Evolutionary conservation across 805 yeast species (phyloP).

Genomic region (Ogataea pignaliae): DNA sequence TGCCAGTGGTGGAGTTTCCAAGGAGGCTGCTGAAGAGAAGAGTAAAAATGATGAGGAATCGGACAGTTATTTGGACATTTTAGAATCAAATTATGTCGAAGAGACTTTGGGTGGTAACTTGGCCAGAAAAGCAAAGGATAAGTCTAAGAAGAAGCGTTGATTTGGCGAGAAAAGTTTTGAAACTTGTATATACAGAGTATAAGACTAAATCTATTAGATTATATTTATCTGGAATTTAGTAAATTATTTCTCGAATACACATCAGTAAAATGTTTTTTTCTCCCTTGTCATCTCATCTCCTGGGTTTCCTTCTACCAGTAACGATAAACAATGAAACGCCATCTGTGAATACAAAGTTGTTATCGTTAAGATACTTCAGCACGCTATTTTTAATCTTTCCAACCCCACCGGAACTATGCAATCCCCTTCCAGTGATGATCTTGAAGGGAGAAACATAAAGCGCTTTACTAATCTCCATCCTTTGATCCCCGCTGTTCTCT

Average conservation of each 20-base stretch:
- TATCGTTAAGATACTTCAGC: slow-evolving; percentile 31
- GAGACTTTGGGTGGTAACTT: slow-evolving; percentile 33
- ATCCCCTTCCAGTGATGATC: slow-evolving; percentile 66
- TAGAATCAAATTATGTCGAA: slow-evolving; percentile 43
- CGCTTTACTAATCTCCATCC: slow-evolving; percentile 31
- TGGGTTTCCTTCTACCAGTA: slow-evolving; percentile 32
- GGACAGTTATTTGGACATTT: slow-evolving; percentile 52
- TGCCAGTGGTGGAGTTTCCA: slow-evolving; percentile 20
- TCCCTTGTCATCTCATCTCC: not conserved
- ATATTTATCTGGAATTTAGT: too few relatives aligned
- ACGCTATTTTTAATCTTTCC: slow-evolving; percentile 45
- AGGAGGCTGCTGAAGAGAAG: slow-evolving; percentile 13
- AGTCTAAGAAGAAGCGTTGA: slow-evolving; percentile 17
- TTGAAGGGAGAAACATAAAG: slow-evolving; percentile 38
- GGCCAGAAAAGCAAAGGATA: slow-evolving; percentile 28
- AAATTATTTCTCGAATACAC: too few relatives aligned
- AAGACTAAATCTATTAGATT: too few relatives aligned
- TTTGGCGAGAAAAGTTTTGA: slow-evolving; percentile 2
- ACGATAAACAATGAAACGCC: slow-evolving; percentile 39
- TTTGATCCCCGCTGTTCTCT: slow-evolving; percentile 34
- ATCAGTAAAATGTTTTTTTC: too few relatives aligned
- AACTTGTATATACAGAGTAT: slow-evolving; percentile 2
- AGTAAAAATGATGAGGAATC: slow-evolving; percentile 16
- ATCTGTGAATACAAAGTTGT: slow-evolving; percentile 44
- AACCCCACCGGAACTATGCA: slow-evolving; percentile 58